Evolutionary conservation across 2,329 filamentous ascomycete genomes (phyloP).

Genomic region (Diplodia intermedia): DNA sequence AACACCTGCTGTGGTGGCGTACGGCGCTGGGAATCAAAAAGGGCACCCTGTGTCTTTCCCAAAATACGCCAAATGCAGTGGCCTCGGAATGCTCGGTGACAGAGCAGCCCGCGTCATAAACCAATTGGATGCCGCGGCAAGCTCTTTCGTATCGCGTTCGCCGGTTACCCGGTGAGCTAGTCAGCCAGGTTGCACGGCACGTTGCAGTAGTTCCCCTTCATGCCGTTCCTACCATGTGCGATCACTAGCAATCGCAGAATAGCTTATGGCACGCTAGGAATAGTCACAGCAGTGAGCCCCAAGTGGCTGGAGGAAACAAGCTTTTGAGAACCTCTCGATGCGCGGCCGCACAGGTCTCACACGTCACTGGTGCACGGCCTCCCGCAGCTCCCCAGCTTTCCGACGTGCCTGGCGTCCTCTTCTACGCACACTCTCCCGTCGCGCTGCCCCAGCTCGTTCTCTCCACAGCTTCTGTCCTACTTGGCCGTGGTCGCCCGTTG

Average conservation of each 20-base stretch:
- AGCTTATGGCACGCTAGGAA: constrained; percentile 9
- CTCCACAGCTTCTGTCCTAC: background rate
- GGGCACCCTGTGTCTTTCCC: background rate
- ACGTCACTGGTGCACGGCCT: constrained; percentile 27
- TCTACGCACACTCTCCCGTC: constrained; percentile 1
- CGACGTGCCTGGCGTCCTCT: constrained; percentile 17
- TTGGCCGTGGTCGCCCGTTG: background rate
- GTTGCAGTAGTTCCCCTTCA: constrained; percentile 2
- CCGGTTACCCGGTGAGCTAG: background rate
- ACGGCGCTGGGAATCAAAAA: background rate
- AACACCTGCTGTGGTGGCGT: background rate
- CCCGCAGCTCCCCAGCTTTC: constrained; percentile 18
- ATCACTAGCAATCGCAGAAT: background rate
- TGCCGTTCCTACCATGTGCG: background rate
- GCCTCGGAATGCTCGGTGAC: background rate
- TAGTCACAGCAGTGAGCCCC: background rate
- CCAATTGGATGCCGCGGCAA: constrained; percentile 16
- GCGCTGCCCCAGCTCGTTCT: background rate
- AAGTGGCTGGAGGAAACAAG: constrained; percentile 20
- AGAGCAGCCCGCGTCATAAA: background rate
- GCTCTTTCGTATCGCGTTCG: background rate
- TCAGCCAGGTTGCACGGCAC: background rate
- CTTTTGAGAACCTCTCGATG: background rate
- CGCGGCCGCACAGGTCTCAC: constrained; percentile 4
- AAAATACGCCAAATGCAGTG: background rate